Evolutionary conservation across 176 grass and related monocot genomes (phyloP).

Genomic region (Zoysia japonica): DNA sequence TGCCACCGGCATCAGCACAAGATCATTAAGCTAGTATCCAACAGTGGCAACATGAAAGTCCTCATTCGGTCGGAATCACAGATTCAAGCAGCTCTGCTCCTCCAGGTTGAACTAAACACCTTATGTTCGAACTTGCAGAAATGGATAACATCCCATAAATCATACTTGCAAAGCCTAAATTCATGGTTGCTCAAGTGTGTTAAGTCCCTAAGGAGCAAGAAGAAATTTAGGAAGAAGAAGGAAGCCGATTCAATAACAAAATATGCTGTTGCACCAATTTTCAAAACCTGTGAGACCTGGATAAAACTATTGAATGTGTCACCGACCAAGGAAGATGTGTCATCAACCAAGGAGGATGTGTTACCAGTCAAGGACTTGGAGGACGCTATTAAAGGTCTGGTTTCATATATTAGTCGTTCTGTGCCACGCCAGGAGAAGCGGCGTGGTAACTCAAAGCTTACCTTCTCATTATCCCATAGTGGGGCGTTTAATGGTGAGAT

Average conservation of each 20-base stretch:
- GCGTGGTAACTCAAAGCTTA: conserved; percentile 52
- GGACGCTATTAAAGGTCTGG: conserved; percentile 66
- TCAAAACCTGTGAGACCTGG: conserved; percentile 80
- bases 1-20: conserved; percentile 66
- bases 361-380: conserved; percentile 46
- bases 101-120: conserved; percentile 74
- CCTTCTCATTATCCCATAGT: conserved; percentile 51
- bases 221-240: conserved; percentile 43
- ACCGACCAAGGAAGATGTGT: not conserved
- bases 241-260: conserved; percentile 46
- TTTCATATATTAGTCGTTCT: conserved; percentile 48
- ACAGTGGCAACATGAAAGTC: conserved; percentile 57
- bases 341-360: not conserved
- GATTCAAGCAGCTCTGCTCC: conserved; percentile 57
- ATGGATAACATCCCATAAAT: conserved; percentile 78
- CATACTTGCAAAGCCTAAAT: conserved; percentile 76
- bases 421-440: conserved; percentile 68
- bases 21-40: conserved; percentile 57
- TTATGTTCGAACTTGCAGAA: conserved; percentile 78
- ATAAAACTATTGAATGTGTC: conserved; percentile 41
- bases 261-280: conserved; percentile 64
- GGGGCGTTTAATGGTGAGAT: conserved; percentile 30
- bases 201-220: conserved; percentile 46
- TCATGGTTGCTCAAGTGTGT: conserved; percentile 86
- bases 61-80: conserved; percentile 64